A percentile compares a stretch with the other conserved stretches of the same genome.
Conservation (phyloP, 768 basidiomycete species). For the Roridomyces roridus region DNA sequence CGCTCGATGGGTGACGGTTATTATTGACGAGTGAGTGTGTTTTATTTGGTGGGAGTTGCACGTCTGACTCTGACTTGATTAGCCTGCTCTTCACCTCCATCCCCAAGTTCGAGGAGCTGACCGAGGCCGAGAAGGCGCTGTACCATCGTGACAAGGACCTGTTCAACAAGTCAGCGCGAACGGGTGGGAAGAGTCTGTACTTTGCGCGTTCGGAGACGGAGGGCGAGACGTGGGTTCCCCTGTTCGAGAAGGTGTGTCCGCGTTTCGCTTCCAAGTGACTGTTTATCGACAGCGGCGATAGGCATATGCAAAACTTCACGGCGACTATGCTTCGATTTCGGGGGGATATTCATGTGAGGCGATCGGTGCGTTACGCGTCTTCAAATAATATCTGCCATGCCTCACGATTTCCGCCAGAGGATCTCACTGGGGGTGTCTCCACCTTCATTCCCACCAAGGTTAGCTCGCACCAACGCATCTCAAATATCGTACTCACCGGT, state of each 20-base stretch:
- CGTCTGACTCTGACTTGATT: not conserved
- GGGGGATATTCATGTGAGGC: constrained; percentile 51
- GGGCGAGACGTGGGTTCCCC: constrained; percentile 61
- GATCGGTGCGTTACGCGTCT: constrained; percentile 28
- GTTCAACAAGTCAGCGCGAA: constrained; percentile 52
- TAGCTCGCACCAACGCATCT: too few species aligned
- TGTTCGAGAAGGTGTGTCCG: constrained; percentile 57
- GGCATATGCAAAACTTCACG: constrained; percentile 62
- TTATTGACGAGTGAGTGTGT: too few species aligned
- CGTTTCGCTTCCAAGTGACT: too few species aligned
- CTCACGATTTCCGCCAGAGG: constrained; percentile 36
- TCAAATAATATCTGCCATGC: not conserved
- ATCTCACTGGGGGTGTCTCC: constrained; percentile 62
- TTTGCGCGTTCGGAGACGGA: constrained; percentile 55
- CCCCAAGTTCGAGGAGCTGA: constrained; percentile 58
- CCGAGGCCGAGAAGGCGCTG: constrained; percentile 44
- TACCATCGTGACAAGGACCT: constrained; percentile 56
- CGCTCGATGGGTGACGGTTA: constrained; percentile 55
- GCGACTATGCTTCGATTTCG: constrained; percentile 45
- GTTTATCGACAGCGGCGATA: too few species aligned
- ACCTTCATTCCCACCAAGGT: constrained; percentile 50
- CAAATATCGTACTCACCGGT: too few species aligned
- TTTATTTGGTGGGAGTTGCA: constrained; percentile 36
- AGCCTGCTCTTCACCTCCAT: constrained; percentile 55
- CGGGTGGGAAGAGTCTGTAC: constrained; percentile 54